Evolutionary conservation across 352 stramenopile species (phyloP).

Genomic region (Pythium phragmitis): DNA sequence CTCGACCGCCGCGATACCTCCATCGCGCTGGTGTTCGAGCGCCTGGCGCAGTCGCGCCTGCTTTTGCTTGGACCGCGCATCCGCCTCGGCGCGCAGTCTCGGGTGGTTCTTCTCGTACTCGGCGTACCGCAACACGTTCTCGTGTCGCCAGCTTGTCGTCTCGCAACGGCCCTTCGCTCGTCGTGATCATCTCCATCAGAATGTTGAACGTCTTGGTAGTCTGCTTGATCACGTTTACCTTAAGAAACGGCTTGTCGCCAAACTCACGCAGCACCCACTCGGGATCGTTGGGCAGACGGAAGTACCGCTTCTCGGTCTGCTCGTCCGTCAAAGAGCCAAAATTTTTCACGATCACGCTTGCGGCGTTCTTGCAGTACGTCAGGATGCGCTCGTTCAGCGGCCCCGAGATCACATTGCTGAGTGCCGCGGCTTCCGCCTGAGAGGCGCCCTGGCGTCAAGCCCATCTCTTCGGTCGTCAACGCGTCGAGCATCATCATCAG

Average conservation of each 20-base stretch:
- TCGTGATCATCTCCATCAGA: constrained; percentile 13
- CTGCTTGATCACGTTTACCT: neutral
- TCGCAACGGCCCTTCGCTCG: constrained; percentile 3
- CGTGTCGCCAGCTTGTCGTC: neutral
- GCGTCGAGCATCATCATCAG: neutral
- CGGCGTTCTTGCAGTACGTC: constrained; percentile 1
- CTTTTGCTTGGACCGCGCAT: neutral
- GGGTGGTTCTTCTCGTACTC: neutral
- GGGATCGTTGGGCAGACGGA: neutral
- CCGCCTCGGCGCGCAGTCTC: neutral
- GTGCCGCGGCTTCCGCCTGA: neutral
- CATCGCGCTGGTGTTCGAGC: neutral
- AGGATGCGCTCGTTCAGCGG: constrained; percentile 1
- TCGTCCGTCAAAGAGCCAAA: neutral
- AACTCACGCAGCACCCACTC: constrained; percentile 2
- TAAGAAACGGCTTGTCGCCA: neutral
- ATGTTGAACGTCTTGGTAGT: neutral
- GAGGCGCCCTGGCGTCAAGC: constrained; percentile 21
- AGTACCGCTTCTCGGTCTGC: constrained; percentile 7
- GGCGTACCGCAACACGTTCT: no score
- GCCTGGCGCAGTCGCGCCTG: constrained; percentile 3
- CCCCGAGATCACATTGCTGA: neutral
- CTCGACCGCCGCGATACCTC: neutral
- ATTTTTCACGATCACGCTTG: neutral
- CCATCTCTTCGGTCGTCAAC: neutral